Base-by-base conservation (phyloP, 257 asterid species). In the Fraxinus excelsior region DNA sequence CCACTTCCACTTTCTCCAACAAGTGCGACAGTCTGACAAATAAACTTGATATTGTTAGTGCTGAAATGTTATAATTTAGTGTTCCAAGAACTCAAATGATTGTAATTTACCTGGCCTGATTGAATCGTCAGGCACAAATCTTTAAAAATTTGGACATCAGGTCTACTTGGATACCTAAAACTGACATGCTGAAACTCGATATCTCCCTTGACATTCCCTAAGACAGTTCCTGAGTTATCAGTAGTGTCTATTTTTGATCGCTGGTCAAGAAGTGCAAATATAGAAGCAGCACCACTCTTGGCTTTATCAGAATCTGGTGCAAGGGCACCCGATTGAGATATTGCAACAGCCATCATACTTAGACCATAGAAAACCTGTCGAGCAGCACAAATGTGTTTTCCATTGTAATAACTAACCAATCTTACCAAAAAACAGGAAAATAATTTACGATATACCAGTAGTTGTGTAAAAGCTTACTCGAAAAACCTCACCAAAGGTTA, bases 1-100 rank as follows among this genome's bases (percentile, higher is more conserved):
- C 93, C 91, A 58, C 93, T 78, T 0, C 93, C 93, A 76, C 93
- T 89, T 78, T 87, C 90, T 58, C 93, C 93, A 12, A 89, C 88
- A 7, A 89, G 78, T 7, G 93, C 93, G 51, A 85, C 88, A 16
- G 84, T 85, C 93, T 89, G 85, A 76, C 68, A 31, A 67, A 71
- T 23, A 44, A 40, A 51, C 64, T 2, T 6, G 35, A 16, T 10
- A 2, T 34, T 7, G 25, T 78, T 25, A 76, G 51, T 38, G 21
- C 18, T 40, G 38, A 32, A 62, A 62, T 62, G 10, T 0, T 62
- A 11, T 67, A 29, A 38, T 62, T 11, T 37, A 25, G 25, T 37
- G 19, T 28, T 42, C 73, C 29, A 8, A 51, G 73, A 67, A 46
- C 44, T 42, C 34, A 1, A 76, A 14, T 35, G 12, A 10, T 13